Evolutionary conservation across 306 rosid genomes (phyloP).

Genomic region (Quercus cerris): DNA sequence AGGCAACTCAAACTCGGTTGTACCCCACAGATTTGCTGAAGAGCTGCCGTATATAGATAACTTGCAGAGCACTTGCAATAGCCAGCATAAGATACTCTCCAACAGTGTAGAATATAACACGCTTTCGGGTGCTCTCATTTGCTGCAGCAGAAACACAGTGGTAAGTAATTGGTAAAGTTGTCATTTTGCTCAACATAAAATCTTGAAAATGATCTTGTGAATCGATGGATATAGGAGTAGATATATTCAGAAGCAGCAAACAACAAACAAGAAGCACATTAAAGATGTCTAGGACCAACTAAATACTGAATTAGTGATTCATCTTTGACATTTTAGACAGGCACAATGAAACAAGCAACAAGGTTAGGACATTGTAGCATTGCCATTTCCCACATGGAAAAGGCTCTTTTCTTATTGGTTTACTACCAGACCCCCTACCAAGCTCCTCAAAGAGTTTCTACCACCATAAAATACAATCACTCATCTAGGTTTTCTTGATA

Average conservation of each 20-base stretch:
- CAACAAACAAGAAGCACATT: neutral
- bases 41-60: slow-evolving; percentile 80
- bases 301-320: neutral
- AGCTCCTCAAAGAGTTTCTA: neutral
- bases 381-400: neutral
- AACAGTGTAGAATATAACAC: slow-evolving; percentile 74
- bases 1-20: slow-evolving; percentile 73
- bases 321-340: neutral
- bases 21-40: slow-evolving; percentile 92
- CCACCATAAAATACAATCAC: neutral
- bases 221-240: neutral
- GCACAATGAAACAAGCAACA: neutral
- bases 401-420: neutral
- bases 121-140: slow-evolving; percentile 88
- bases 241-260: neutral
- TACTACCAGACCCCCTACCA: neutral
- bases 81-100: slow-evolving; percentile 82
- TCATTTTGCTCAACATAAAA: neutral
- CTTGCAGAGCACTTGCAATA: slow-evolving; percentile 65
- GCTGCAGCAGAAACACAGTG: slow-evolving; percentile 38
- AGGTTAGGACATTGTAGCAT: neutral
- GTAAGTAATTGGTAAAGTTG: neutral
- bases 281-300: neutral
- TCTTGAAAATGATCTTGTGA: neutral
- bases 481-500: neutral